These are phyloP conservation scores for Tylopilus sp. DNA, from an alignment of 768 basidiomycete genomes.

Conservation along the genomic window DNA sequence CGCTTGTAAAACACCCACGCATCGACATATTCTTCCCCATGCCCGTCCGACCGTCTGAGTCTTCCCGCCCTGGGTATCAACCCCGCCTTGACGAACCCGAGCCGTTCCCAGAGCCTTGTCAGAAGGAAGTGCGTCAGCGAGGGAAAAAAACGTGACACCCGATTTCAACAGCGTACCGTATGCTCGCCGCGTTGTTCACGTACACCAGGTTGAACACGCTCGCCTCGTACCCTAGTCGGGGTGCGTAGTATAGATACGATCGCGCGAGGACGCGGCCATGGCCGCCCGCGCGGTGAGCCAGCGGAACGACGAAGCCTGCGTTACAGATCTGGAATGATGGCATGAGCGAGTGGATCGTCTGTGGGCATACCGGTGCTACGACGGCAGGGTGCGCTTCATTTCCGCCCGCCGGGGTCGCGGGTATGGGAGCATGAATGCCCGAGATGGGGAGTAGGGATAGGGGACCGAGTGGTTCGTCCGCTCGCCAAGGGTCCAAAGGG, in stretches of 20 bases:
- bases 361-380: neutral
- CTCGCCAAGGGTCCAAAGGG: too few relatives aligned
- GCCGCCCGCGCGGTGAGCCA: constrained; percentile 55
- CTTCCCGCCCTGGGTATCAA: constrained; percentile 74
- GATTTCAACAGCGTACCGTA: constrained; percentile 42
- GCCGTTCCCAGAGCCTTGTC: constrained; percentile 67
- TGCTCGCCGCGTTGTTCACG: constrained; percentile 74
- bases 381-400: neutral
- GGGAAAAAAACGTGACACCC: neutral
- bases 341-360: neutral
- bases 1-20: constrained; percentile 83
- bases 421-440: neutral
- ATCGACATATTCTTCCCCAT: constrained; percentile 84
- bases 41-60: constrained; percentile 60
- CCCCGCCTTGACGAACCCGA: constrained; percentile 79
- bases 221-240: constrained; percentile 68
- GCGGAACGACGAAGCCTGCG: constrained; percentile 81
- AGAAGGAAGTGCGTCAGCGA: neutral
- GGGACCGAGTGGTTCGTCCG: neutral
- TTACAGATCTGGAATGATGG: constrained; percentile 66
- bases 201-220: constrained; percentile 93
- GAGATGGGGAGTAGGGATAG: neutral
- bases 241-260: constrained; percentile 80
- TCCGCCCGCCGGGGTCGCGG: constrained; percentile 3
- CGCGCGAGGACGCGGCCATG: constrained; percentile 71